phyloP scores from a whole-genome alignment of 2,329 filamentous ascomycete species.

The Gnomoniopsis sp. region DNA sequence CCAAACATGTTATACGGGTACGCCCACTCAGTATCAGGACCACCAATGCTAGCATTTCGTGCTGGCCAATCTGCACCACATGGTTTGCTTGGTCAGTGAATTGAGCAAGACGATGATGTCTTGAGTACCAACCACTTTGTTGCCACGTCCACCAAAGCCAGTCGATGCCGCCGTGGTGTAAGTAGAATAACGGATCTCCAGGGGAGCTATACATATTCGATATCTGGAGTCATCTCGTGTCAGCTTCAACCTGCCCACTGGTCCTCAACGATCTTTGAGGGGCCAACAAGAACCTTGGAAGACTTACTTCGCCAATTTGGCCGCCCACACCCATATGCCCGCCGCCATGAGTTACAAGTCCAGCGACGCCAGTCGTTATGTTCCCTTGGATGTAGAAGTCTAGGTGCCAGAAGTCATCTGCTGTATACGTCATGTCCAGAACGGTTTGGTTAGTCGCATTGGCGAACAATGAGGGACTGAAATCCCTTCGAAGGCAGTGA shows the following conservation, averaged over 20 bases:
- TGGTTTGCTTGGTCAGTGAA: too few species aligned
- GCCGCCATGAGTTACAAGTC: conserved; percentile 21
- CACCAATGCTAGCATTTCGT: conserved; percentile 28
- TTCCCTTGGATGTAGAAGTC: conserved; percentile 17
- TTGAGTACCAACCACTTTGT: conserved; percentile 1
- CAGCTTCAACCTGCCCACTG: neutral
- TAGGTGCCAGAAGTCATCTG: conserved; percentile 16
- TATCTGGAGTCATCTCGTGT: conserved; percentile 7
- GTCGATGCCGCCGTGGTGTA: conserved; percentile 28
- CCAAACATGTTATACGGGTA: conserved; percentile 32
- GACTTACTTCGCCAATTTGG: conserved; percentile 19
- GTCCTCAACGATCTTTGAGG: neutral
- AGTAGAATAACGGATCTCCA: conserved; percentile 31
- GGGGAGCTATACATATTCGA: conserved; percentile 27
- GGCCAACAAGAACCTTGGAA: neutral
- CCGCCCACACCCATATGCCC: conserved; percentile 24
- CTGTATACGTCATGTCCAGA: conserved; percentile 10
- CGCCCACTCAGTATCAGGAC: conserved; percentile 30
- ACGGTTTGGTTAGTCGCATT: conserved; percentile 15
- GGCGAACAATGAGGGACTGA: conserved; percentile 14
- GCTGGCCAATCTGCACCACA: conserved; percentile 22
- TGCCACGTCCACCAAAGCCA: conserved; percentile 26
- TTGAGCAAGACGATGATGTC: too few species aligned
- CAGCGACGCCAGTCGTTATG: conserved; percentile 2
- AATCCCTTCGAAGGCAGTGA: conserved; percentile 1